Evolutionary conservation across 2,329 filamentous ascomycete species (phyloP), one percentile per base, ranked within the genome.

Genomic region (Akanthomyces lecanii): DNA sequence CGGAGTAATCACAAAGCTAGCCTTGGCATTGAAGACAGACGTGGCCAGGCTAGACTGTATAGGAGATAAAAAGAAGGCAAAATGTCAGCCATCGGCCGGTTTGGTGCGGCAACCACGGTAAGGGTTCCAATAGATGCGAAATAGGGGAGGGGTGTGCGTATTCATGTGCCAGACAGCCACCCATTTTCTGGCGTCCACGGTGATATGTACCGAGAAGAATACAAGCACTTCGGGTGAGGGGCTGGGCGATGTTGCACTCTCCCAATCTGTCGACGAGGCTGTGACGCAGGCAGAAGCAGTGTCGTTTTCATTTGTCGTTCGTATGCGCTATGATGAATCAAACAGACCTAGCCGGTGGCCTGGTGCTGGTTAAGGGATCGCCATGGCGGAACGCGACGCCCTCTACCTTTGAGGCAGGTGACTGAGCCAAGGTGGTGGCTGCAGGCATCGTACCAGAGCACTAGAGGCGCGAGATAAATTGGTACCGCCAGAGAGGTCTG

Each of bases 11-110:
- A 4, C 23, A 33, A 25, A 23, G n/a, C 33, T 52, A 18, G 57
- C 30, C 47, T 60, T 60, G 57, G 57, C 36, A 47, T 44, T 25
- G 33, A 60, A 33, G 40, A 14, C n/a, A 60, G 47, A 60, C 57
- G 57, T 60, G 57, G 57, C 57, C 21, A 25, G n/a, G 47, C 47
- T 60, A 52, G 57, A 60, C 57, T 52, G 36, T 42, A 52, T 50
- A 33, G 56, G 56, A 51, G 45, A 50, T 51, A 42, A 59, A 59
- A 42, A 38, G 36, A 52, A 30, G 47, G 33, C 36, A 30, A 30
- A 52, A 33, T 10, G 33, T 30, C 56, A 59, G 45, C 56, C 14
- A 7, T 50, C 56, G 45, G 45, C 33, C 47, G 23, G 6, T 40
- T 33, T 52, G 21, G 44, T 52, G 47, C 23, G 47, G 21, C 38